phyloP scores from a whole-genome alignment of 176 grass and related monocot species.

The Oropetium thomaeum region DNA sequence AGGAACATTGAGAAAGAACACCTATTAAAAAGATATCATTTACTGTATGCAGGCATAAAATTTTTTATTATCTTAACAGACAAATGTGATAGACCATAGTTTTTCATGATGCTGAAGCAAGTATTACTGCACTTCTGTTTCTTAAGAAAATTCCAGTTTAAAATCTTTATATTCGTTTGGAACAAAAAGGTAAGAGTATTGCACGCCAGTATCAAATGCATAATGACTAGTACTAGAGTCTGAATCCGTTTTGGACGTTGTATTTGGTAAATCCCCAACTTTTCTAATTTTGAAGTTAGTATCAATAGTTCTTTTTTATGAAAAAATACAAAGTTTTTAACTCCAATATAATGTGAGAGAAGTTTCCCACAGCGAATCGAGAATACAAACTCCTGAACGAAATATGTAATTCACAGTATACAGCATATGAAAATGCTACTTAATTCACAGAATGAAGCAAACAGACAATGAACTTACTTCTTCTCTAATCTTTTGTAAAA shows the following conservation, averaged over 20 bases:
- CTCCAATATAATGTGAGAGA: background rate
- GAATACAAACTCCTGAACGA: background rate
- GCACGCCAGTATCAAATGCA: background rate
- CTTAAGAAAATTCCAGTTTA: background rate
- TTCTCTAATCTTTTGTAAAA: slow-evolving; percentile 73
- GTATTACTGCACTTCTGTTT: background rate
- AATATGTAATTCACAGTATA: slow-evolving; percentile 4
- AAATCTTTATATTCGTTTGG: background rate
- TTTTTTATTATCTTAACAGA: too few relatives aligned
- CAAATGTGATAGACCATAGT: too few relatives aligned
- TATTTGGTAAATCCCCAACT: background rate
- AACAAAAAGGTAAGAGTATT: background rate
- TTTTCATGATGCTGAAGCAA: background rate
- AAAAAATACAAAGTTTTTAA: background rate
- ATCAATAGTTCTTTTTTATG: too few relatives aligned
- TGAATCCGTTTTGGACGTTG: background rate
- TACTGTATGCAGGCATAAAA: background rate
- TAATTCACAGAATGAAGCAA: background rate
- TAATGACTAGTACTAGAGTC: background rate
- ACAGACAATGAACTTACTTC: slow-evolving; percentile 52
- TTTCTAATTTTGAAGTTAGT: background rate
- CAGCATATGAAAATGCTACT: background rate
- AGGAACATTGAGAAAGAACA: background rate
- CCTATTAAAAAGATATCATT: background rate
- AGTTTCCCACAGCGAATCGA: too few relatives aligned